Percentiles rank a stretch among this genome's conserved stretches.
Evolutionary conservation across 2,329 filamentous ascomycete genomes (phyloP).

Genomic region (Shiraia bambusicola): DNA sequence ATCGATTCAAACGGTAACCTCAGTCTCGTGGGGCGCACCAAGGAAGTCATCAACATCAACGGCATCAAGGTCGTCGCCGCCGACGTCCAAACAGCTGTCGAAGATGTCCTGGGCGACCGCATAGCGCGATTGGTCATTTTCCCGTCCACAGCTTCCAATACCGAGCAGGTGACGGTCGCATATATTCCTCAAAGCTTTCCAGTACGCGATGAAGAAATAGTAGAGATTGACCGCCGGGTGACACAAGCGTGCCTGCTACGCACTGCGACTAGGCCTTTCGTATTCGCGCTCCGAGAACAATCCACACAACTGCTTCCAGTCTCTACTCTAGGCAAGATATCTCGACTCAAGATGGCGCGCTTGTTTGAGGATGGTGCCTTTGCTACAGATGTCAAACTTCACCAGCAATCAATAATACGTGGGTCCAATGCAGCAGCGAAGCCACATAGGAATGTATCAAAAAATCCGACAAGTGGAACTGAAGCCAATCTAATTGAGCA

Average conservation of each 20-base stretch:
- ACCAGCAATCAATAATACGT: too few species aligned
- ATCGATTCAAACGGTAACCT: conserved; percentile 27
- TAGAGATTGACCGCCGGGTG: too few species aligned
- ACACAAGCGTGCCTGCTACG: not conserved
- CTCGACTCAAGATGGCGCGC: conserved; percentile 39
- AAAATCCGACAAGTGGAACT: too few species aligned
- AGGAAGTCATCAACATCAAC: conserved; percentile 32
- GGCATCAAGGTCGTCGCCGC: conserved; percentile 25
- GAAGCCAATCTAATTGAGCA: too few species aligned
- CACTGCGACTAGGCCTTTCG: conserved; percentile 17
- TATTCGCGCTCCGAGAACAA: conserved; percentile 28
- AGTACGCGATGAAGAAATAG: too few species aligned
- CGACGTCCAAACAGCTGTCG: conserved; percentile 25
- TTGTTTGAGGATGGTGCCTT: conserved; percentile 21
- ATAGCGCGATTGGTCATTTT: too few species aligned
- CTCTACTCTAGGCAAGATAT: conserved; percentile 48
- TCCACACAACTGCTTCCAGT: conserved; percentile 28
- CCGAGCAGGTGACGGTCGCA: too few species aligned
- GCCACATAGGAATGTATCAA: too few species aligned
- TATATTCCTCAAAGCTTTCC: too few species aligned
- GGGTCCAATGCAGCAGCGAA: too few species aligned
- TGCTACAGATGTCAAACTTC: not conserved
- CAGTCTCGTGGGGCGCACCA: conserved; percentile 22
- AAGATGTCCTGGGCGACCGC: conserved; percentile 10
- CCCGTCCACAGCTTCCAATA: conserved; percentile 6